Conservation (phyloP, 2,329 filamentous ascomycete genomes). For the Pseudocercospora fijiensis region DNA sequence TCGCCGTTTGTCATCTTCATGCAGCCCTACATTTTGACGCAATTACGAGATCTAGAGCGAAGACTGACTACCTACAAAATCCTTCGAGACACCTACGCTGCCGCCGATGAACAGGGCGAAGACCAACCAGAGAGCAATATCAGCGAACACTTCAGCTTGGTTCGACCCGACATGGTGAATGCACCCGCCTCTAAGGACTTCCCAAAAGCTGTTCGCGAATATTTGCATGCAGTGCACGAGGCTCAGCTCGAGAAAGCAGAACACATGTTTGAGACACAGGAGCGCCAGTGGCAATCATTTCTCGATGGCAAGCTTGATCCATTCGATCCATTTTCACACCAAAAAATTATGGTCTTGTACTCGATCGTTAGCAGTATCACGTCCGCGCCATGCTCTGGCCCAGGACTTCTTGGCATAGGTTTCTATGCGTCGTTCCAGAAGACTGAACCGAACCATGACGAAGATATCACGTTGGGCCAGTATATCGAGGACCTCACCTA, state of each 20-base stretch:
- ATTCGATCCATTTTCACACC: constrained; percentile 92
- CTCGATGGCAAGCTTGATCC: constrained; percentile 83
- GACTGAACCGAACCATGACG: constrained; percentile 65
- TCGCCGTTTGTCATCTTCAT: constrained; percentile 96
- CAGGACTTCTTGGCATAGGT: constrained; percentile 81
- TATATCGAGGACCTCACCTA: constrained; percentile 90
- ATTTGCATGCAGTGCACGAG: constrained; percentile 90
- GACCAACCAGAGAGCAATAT: constrained; percentile 38
- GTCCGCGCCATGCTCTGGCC: constrained; percentile 88
- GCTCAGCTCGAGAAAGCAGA: constrained; percentile 94
- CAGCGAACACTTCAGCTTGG: constrained; percentile 71
- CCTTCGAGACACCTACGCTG: constrained; percentile 69
- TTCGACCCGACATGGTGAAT: constrained; percentile 94
- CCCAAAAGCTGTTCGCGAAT: constrained; percentile 84
- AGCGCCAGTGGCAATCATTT: constrained; percentile 93
- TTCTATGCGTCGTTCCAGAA: constrained; percentile 87
- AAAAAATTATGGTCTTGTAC: constrained; percentile 92
- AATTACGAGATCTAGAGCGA: constrained; percentile 85
- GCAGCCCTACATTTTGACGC: constrained; percentile 89
- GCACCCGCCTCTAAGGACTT: constrained; percentile 80
- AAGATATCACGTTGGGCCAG: constrained; percentile 89
- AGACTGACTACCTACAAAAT: constrained; percentile 77
- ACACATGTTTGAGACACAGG: constrained; percentile 91
- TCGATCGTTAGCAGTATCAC: constrained; percentile 92
- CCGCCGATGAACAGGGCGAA: constrained; percentile 41